These are phyloP conservation scores for Sporothrix sp. DNA, from an alignment of 2,329 filamentous ascomycete species.

Conservation along the genomic window DNA sequence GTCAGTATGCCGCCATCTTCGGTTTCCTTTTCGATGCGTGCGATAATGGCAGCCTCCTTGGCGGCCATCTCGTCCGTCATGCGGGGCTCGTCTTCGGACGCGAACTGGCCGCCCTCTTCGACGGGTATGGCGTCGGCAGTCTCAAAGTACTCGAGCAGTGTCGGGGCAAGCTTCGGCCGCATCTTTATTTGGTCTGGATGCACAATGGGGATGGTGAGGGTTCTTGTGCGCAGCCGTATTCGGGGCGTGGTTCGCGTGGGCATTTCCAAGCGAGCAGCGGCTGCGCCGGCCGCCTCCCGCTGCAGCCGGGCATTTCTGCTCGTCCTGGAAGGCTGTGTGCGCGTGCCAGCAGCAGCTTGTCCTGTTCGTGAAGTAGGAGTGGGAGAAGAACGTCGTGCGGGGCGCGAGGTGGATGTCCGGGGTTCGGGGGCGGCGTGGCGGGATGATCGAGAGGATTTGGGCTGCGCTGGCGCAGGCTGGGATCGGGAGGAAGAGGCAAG, in stretches of 20 bases:
- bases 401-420: constrained; percentile 1
- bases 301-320: constrained; percentile 13
- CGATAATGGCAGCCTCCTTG: constrained; percentile 59
- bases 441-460: too few species aligned
- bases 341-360: constrained; percentile 34
- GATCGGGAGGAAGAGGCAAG: constrained; percentile 13
- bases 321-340: constrained; percentile 23
- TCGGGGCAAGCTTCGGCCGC: constrained; percentile 42
- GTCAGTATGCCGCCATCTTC: constrained; percentile 68
- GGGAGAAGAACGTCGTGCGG: constrained; percentile 17
- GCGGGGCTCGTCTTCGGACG: constrained; percentile 44
- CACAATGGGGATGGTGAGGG: constrained; percentile 44
- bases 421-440: background rate
- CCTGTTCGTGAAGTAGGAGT: constrained; percentile 26
- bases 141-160: constrained; percentile 49
- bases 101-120: constrained; percentile 47
- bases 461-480: too few species aligned
- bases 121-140: constrained; percentile 42
- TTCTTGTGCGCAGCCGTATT: constrained; percentile 40
- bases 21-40: constrained; percentile 61
- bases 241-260: constrained; percentile 30
- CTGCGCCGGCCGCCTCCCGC: constrained; percentile 8
- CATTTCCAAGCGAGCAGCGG: constrained; percentile 10
- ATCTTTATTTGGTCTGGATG: constrained; percentile 49
- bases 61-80: constrained; percentile 53